These are phyloP conservation scores for Lecanosticta acicola DNA, from an alignment of 2,329 filamentous ascomycete genomes.

Conservation along the genomic window DNA sequence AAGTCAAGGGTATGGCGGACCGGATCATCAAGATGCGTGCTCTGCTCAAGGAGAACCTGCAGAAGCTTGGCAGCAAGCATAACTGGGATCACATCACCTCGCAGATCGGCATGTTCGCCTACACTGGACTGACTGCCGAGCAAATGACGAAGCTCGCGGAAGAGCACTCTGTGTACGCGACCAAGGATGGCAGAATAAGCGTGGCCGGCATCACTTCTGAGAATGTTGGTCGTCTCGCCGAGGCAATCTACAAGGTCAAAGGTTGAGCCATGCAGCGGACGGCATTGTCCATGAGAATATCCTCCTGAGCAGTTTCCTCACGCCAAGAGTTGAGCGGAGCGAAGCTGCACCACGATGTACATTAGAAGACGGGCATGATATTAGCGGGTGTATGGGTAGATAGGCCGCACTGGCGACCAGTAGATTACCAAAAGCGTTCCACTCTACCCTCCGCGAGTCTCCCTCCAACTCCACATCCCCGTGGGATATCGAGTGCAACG, in stretches of 20 bases:
- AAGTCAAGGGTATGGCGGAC: constrained; percentile 98
- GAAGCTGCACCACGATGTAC: too few species aligned
- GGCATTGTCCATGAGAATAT: too few species aligned
- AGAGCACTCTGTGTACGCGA: constrained; percentile 96
- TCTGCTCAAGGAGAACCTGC: constrained; percentile 87
- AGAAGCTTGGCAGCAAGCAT: constrained; percentile 90
- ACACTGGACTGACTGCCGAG: constrained; percentile 84
- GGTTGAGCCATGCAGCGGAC: neutral
- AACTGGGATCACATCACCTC: constrained; percentile 99
- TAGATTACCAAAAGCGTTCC: too few species aligned
- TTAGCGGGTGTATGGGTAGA: too few species aligned
- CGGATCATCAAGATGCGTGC: constrained; percentile 98
- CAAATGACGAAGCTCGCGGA: constrained; percentile 89
- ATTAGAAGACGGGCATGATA: too few species aligned
- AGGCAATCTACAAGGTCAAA: constrained; percentile 80
- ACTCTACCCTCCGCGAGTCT: too few species aligned
- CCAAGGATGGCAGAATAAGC: constrained; percentile 83
- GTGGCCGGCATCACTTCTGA: constrained; percentile 76
- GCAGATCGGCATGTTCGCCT: constrained; percentile 99
- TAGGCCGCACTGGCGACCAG: too few species aligned
- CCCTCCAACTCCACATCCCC: too few species aligned
- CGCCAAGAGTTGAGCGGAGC: too few species aligned
- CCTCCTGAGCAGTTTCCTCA: too few species aligned
- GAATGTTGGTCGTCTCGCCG: constrained; percentile 73
- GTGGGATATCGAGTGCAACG: too few species aligned